These are phyloP conservation scores for Neurospora cerealis DNA, from an alignment of 495 filamentous ascomycete genomes.

Conservation along the genomic window DNA sequence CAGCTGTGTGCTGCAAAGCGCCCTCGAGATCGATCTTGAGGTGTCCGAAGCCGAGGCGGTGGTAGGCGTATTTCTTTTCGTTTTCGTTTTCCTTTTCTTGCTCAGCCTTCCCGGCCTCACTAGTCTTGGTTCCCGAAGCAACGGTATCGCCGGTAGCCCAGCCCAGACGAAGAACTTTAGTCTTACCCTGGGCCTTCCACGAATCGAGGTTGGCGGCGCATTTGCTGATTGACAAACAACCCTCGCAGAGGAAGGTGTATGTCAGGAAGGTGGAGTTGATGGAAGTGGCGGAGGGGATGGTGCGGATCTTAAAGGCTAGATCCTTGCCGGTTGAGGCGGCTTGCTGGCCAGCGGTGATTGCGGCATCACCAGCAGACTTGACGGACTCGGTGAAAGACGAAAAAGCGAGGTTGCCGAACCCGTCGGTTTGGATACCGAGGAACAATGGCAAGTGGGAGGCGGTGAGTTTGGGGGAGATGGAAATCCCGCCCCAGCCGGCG, in stretches of 20 bases:
- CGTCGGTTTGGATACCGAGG: conserved; percentile 14
- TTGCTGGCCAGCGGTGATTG: background rate
- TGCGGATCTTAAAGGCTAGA: conserved; percentile 2
- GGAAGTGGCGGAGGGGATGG: conserved; percentile 6
- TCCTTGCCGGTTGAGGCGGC: conserved; percentile 6
- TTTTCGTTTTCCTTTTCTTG: too few relatives aligned
- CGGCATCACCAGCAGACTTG: background rate
- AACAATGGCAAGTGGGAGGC: conserved; percentile 13
- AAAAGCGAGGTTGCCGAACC: conserved; percentile 4
- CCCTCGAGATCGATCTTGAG: background rate
- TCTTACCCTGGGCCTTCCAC: background rate
- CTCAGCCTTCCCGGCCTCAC: too few relatives aligned
- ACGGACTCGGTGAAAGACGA: conserved; percentile 4
- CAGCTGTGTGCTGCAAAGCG: background rate
- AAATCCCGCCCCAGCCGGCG: conserved; percentile 18
- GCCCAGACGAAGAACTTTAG: background rate
- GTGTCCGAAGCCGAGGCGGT: background rate
- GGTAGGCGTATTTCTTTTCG: background rate
- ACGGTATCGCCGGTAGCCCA: background rate
- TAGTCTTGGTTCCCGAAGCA: too few relatives aligned
- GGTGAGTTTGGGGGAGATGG: conserved; percentile 3
- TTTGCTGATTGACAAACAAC: conserved; percentile 6
- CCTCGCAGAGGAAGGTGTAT: conserved; percentile 17
- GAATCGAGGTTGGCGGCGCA: background rate
- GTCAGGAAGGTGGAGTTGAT: conserved; percentile 12